Evolutionary conservation across 495 filamentous ascomycete species (phyloP), one percentile per base, ranked within the genome.

Genomic region (Physcia stellaris): DNA sequence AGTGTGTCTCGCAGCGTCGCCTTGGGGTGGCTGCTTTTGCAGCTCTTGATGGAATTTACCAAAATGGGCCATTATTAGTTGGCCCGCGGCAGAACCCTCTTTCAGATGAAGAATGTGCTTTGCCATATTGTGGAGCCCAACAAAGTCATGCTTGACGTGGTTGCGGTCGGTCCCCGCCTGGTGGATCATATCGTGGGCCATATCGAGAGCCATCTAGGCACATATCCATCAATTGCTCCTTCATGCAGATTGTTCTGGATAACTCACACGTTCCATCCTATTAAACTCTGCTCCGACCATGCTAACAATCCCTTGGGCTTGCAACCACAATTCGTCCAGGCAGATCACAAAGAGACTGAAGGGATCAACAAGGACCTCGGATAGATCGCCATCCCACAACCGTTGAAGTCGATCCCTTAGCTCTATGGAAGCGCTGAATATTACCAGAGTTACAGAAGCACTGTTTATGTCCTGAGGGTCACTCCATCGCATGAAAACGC

Each of bases 51-150:
- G 43, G 6, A 3, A 18, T 3, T 37, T 16, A 2, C 9, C 11
- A 15, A 47, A 6, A 3, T 19, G 24, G 7, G 9, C 11, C 5
- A 7, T 17, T n/a, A 32, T 47, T 4, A 29, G n/a, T 4, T 0
- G 11, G 11, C 39, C 32, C 4, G 43, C 40, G n/a, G 20, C 17
- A 1, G 40, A 26, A 19, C 40, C 23, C 18, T 47, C 40, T 36
- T 32, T 47, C 3, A 47, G 24, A 13, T 29, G 32, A 16, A 47
- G 37, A 18, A 47, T 38, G 7, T 47, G 43, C 33, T 43, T 43
- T 10, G 43, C 43, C 24, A 47, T 19, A 26, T 43, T 43, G 26
- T 47, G 43, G 6, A 47, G 13, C 2, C 40, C 39, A 6, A 32
- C 30, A n/a, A 47, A 47, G 17, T 47, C 43, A 5, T 16, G 40